Evolutionary conservation across 177 flowering plant species (phyloP), one percentile per base, ranked within the genome.

Genomic region (Vitis hybrid): DNA sequence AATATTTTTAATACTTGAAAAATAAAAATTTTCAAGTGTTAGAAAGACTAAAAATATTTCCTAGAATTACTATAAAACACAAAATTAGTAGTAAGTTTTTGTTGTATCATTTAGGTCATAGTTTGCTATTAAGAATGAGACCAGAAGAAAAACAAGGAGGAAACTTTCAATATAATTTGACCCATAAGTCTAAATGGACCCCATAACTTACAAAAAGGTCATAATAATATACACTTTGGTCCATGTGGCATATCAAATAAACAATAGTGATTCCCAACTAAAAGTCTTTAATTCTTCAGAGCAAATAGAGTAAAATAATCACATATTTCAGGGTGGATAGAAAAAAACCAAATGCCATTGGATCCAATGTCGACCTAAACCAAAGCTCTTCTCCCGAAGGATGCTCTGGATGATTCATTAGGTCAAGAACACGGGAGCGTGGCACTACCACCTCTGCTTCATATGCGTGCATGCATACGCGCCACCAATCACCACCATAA

Each of bases 311-410:
- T 57, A 17, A 17, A 57, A 17, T 34, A 57, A 57, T 57, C 11
- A 57, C 11, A 18, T 52, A 52, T 26, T 34, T 34, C 45, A 4
- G 6, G 45, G 45, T 6, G 45, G 8, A 34, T 34, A 6, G 45
- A 14, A 39, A 11, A 52, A 1, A 66, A 34, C 6, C 45, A 34
- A 71, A 72, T 63, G 59, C 60, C 78, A 74, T 77, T 66, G 83
- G 83, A 77, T 77, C 78, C 56, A 66, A 52, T 30, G 17, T 15
- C 32, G 11, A 45, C 11, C 67, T 54, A 5, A 12, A 12, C n/a
- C 52, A 60, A 72, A 65, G 72, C 79, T 61, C 80, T 55, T 66
- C 6, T 57, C 66, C 67, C 80, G 45, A 74, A 62, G 76, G 72
- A 74, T 76, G 73, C 78, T 69, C 68, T 39, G 68, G 15, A 70